Base-by-base conservation (phyloP, 148 eudicot species). In the Chenopodium formosanum region DNA sequence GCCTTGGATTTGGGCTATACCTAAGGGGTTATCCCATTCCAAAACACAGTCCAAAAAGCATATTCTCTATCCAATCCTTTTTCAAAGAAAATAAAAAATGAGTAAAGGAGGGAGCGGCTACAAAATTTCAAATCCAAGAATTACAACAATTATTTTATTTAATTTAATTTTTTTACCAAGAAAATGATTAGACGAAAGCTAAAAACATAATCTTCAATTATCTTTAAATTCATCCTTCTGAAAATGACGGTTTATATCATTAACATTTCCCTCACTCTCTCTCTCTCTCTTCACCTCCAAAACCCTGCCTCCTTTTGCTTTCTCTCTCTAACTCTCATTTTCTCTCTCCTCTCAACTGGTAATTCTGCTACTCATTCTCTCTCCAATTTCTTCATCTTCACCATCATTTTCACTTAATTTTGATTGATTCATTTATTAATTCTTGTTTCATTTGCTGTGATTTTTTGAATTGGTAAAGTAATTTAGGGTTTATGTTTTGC, bases 401-500 rank as follows among this genome's bases (percentile, higher is more conserved):
- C 17, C 2, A 31, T 76, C 4, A 73, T 22, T 10, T 16, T 56
- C 13, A 2, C 4, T 27, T 31, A 9, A 50, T 76, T 27, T 16
- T 76, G 7, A 16, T 60, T 32, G 20, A 58, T 34, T 9, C 13
- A 47, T 27, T 76, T 1, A 16, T 60, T 32, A 19, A 76, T 34
- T 9, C 2, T 48, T 27, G 9, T 17, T 60, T 76, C 10, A 76
- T 48, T 23, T 47, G 46, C 1, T 34, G 19, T 31, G 2, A 25
- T 9, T 25, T n/a, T 70, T 44, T 72, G 75, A 72, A 40, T 72
- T 46, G 27, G 23, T 37, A 34, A 64, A n/a, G 31, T 47, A 68
- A 29, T 78, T 82, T 80, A 84, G 82, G 80, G 83, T 83, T 63
- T 7, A 48, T 11, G 12, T 50, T 50, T 50, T 72, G 44, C 7